Conservation (phyloP, 805 yeast species). For the Isabelozyma heimii region DNA sequence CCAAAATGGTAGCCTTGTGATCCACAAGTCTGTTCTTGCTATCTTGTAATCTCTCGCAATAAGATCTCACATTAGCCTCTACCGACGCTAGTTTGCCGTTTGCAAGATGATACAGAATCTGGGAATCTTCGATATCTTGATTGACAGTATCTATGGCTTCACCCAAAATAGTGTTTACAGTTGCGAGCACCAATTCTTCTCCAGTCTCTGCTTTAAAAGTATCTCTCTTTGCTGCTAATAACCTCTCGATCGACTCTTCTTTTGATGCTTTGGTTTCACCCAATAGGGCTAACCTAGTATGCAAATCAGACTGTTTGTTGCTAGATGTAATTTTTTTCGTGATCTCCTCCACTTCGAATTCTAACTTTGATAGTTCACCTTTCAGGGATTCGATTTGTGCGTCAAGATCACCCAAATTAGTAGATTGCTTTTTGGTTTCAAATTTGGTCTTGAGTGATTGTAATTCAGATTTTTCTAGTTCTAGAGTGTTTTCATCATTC, state of each 20-base stretch:
- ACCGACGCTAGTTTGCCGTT: neutral
- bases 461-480: constrained; percentile 43
- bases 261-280: constrained; percentile 37
- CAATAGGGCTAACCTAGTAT: constrained; percentile 51
- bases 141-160: neutral
- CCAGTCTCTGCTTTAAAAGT: constrained; percentile 17
- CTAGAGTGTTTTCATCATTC: constrained; percentile 47
- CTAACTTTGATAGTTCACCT: constrained; percentile 26
- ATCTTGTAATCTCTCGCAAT: constrained; percentile 4
- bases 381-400: constrained; percentile 37
- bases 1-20: constrained; percentile 11
- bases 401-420: constrained; percentile 24
- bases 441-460: constrained; percentile 35
- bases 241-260: constrained; percentile 21
- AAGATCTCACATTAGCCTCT: neutral
- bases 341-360: constrained; percentile 47
- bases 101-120: constrained; percentile 1
- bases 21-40: constrained; percentile 2
- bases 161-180: constrained; percentile 10
- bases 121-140: constrained; percentile 9
- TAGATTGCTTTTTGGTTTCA: constrained; percentile 14
- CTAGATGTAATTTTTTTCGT: constrained; percentile 48
- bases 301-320: constrained; percentile 56
- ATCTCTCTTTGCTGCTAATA: constrained; percentile 18
- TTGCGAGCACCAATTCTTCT: constrained; percentile 8